Base-by-base conservation (phyloP, 805 yeast genomes). In the Ogataea wickerhamii region DNA sequence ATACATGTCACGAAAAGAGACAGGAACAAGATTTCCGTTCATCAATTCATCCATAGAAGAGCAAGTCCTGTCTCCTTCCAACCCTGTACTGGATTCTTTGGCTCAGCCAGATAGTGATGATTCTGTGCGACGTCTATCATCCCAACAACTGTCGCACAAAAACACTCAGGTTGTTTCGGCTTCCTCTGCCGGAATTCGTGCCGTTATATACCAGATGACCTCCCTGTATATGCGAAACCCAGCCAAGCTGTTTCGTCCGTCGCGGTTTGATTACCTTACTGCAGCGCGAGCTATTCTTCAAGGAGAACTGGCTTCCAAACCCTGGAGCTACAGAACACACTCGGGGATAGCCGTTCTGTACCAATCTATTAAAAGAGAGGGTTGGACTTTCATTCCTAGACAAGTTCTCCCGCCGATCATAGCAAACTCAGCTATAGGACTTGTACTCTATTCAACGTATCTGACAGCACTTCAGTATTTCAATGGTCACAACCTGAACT, bases 381-480 rank as follows among this genome's bases (percentile, higher is more conserved):
- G 97, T 2, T 86, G 96, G 95, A 67, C 71, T 39, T 85, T 86
- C 47, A 77, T 91, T 11, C 96, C 96, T 0, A 85, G 86, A 44
- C 82, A 80, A 43, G 80, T 88, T 1, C 60, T 89, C 17, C 98
- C 97, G 2, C 98, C 97, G 1, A 63, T 91, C 30, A 44, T 89
- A 1, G 95, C 94, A 12, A 91, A 91, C 56, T 83, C 95, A 12
- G 82, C 83, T n/a, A 81, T 94, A 1, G 97, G 98, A 2, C 64
- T 87, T 6, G 84, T 88, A 1, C 66, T 91, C 12, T 91, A 91
- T 57, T 84, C 95, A 0, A 75, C 95, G 0, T 91, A 91, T 55
- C 67, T 89, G 47, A 68, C 78, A 0, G 61, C 76, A 1, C 58
- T 82, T 28, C 74, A 68, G 37, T 51, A 54, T 37, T 63, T 63